Percentiles rank a stretch among this genome's conserved stretches.
phyloP scores from a whole-genome alignment of 1,284 basidiomycete genomes.

The Leucocoprinus gongylophorus region DNA sequence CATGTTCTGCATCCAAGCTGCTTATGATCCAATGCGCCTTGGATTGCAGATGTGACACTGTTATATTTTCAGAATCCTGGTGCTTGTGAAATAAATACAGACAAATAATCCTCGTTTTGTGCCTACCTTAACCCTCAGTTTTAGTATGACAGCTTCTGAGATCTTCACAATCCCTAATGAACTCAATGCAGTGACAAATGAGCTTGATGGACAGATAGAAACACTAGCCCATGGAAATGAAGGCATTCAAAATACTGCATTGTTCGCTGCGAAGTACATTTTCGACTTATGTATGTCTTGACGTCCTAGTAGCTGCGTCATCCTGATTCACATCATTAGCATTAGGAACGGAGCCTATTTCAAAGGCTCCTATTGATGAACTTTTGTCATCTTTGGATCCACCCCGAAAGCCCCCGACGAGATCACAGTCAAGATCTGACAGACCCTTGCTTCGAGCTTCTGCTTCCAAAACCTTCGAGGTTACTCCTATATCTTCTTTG shows the following conservation, averaged over 20 bases:
- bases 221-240: slow-evolving; percentile 49
- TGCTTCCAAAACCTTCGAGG: slow-evolving; percentile 38
- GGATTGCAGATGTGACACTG: too few relatives aligned
- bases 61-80: too few relatives aligned
- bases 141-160: slow-evolving; percentile 2
- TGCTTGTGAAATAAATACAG: slow-evolving; percentile 4
- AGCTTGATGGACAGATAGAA: slow-evolving; percentile 50
- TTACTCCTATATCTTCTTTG: slow-evolving; percentile 73
- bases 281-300: slow-evolving; percentile 70
- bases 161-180: slow-evolving; percentile 26
- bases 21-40: too few relatives aligned
- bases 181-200: slow-evolving; percentile 42
- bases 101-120: background rate
- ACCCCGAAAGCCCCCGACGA: slow-evolving; percentile 58
- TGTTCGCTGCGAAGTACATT: slow-evolving; percentile 66
- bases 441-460: slow-evolving; percentile 35
- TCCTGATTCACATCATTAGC: slow-evolving; percentile 33
- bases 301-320: background rate
- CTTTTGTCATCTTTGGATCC: slow-evolving; percentile 64
- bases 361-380: slow-evolving; percentile 58
- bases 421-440: slow-evolving; percentile 47
- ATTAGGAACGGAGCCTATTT: slow-evolving; percentile 54
- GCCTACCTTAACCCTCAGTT: background rate
- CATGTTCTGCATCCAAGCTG: too few relatives aligned
- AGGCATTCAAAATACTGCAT: slow-evolving; percentile 52